Base-by-base conservation (phyloP, 192 early-diverging fungal species). In the Backusella psychrophila region DNA sequence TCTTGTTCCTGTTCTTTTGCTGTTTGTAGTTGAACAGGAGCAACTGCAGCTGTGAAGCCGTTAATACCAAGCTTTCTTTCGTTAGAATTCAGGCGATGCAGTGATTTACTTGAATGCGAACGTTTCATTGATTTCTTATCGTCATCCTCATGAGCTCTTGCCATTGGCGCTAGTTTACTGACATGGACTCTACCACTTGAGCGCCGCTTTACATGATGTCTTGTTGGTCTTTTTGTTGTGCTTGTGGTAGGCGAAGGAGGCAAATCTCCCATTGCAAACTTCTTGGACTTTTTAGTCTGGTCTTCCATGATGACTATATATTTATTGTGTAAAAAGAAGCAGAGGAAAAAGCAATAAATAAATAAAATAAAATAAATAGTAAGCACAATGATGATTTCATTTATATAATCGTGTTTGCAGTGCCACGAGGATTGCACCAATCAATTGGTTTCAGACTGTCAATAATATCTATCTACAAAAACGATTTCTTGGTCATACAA, bases 171-270 rank as follows among this genome's bases (percentile, higher is more conserved):
- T 7, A 80, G 36, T 68, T 80, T 80, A 34, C 71, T 76, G 26
- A 80, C 79, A 69, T 80, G 79, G 0, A 80, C 79, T 53, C 79
- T 53, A n/a, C 79, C 79, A 53, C 79, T 70, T 2, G 79, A 80
- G 31, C 70, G 59, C 3, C 79, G 79, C 67, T 80, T 80, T 31
- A 80, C 79, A 76, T 80, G 79, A 46, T 80, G 75, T 71, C 75
- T 35, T 12, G 66, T 69, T 3, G 56, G 79, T 36, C 71, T 75
- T 38, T 80, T 80, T n/a, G 34, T 26, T 8, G 69, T 44, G 8
- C 29, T 35, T n/a, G 52, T 66, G 17, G 69, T 77, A 23, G 76
- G 69, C 8, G 76, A 72, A 39, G 69, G 76, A n/a, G 68, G 63
- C 23, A 63, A 29, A 2, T 63, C 56, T 63, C 56, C 56, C 56